These are phyloP conservation scores for Colletotrichum sublineola DNA, from an alignment of 2,329 filamentous ascomycete species.

Conservation along the genomic window DNA sequence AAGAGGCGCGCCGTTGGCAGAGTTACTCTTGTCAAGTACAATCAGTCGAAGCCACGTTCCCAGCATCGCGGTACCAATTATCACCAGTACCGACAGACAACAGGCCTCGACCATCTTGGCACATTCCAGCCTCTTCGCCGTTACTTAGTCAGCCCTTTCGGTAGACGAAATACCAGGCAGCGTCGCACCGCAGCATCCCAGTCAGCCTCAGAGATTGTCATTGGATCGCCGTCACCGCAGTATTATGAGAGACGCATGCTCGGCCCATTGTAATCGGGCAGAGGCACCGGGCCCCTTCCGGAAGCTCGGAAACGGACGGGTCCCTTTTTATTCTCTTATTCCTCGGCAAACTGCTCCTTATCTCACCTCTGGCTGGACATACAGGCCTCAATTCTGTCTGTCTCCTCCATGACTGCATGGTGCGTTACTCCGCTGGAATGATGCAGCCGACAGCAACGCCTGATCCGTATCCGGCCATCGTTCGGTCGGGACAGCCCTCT, in stretches of 20 bases:
- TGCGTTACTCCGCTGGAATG: conserved; percentile 3
- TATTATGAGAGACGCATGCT: neutral
- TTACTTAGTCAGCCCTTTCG: conserved; percentile 5
- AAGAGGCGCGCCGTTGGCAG: neutral
- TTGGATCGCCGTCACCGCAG: conserved; percentile 2
- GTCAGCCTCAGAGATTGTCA: conserved; percentile 17
- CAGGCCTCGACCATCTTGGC: neutral
- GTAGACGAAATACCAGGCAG: neutral
- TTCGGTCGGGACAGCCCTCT: neutral
- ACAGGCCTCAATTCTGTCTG: conserved; percentile 1
- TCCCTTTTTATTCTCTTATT: neutral
- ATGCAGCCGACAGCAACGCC: neutral
- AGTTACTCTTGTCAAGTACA: neutral
- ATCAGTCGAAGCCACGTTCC: conserved; percentile 5
- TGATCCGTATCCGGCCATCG: conserved; percentile 4
- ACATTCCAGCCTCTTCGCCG: neutral
- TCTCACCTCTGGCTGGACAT: no score
- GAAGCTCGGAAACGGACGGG: neutral
- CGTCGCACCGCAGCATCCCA: conserved; percentile 2
- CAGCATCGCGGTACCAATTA: conserved; percentile 1
- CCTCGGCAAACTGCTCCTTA: neutral
- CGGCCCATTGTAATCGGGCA: neutral
- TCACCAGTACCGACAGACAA: neutral
- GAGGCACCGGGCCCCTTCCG: neutral
- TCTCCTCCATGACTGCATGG: neutral